These are phyloP conservation scores for Diaporthe vexans DNA, from an alignment of 2,329 filamentous ascomycete genomes.

Conservation along the genomic window DNA sequence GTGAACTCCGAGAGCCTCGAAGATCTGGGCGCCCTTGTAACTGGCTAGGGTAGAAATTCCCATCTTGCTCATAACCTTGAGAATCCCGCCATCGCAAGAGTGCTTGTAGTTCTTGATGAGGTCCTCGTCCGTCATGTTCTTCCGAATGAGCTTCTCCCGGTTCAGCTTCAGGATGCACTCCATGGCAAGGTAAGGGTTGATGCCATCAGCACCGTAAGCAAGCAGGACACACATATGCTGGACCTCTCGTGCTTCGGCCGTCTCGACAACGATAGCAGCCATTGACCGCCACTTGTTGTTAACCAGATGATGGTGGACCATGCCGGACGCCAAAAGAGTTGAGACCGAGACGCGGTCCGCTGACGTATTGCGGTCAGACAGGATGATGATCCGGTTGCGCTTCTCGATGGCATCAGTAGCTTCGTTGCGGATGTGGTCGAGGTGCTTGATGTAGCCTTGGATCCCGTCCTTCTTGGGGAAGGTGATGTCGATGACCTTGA, in stretches of 20 bases:
- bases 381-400: slow-evolving; percentile 86
- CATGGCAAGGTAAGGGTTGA: slow-evolving; percentile 95
- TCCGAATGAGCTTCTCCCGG: slow-evolving; percentile 91
- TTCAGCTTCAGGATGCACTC: slow-evolving; percentile 98
- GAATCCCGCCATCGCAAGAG: slow-evolving; percentile 93
- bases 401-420: slow-evolving; percentile 87
- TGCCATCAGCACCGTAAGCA: slow-evolving; percentile 93
- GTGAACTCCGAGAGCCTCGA: slow-evolving; percentile 94
- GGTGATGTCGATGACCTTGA: slow-evolving; percentile 91
- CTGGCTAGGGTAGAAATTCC: slow-evolving; percentile 96
- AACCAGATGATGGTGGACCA: slow-evolving; percentile 96
- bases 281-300: slow-evolving; percentile 96
- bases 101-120: slow-evolving; percentile 97
- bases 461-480: slow-evolving; percentile 90
- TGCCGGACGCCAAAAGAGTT: slow-evolving; percentile 87
- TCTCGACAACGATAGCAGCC: slow-evolving; percentile 89
- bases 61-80: slow-evolving; percentile 99
- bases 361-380: slow-evolving; percentile 90
- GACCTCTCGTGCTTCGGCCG: slow-evolving; percentile 94
- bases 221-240: slow-evolving; percentile 99
- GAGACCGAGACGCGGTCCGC: slow-evolving; percentile 88
- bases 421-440: slow-evolving; percentile 90
- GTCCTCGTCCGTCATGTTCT: slow-evolving; percentile 84
- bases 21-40: slow-evolving; percentile 98
- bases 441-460: slow-evolving; percentile 85